phyloP scores from a whole-genome alignment of 2,329 filamentous ascomycete species.

The Curvularia verruculosa region DNA sequence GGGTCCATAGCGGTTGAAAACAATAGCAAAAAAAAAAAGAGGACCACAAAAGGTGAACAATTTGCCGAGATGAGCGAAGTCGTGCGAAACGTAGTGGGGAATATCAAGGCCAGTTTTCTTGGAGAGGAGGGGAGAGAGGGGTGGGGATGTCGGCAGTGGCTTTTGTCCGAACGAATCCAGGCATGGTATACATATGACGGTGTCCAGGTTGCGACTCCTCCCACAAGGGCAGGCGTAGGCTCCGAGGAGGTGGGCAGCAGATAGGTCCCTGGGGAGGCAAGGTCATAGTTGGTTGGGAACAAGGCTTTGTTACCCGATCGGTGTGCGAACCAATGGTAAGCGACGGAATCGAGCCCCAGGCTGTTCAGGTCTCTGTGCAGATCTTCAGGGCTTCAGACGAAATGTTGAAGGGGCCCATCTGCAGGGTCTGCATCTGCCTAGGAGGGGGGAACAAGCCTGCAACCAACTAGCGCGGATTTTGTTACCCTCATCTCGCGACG shows the following conservation, averaged over 20 bases:
- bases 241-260: neutral
- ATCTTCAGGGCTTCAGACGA: conserved; percentile 6
- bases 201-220: neutral
- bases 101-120: neutral
- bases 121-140: too few relatives aligned
- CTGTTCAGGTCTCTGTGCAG: conserved; percentile 7
- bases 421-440: conserved; percentile 16
- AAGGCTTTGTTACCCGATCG: neutral
- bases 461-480: neutral
- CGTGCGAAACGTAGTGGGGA: neutral
- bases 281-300: neutral
- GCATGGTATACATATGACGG: too few relatives aligned
- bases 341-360: conserved; percentile 2
- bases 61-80: neutral
- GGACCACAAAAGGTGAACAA: neutral
- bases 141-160: neutral
- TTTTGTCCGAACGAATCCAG: neutral
- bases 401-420: conserved; percentile 2
- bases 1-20: neutral
- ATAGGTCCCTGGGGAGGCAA: neutral
- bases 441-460: conserved; percentile 3
- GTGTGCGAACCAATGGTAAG: conserved; percentile 6
- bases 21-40: neutral
- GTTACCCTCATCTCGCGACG: neutral
- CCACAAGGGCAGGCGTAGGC: neutral